Percentiles rank a stretch among this genome's conserved stretches.
Evolutionary conservation across 495 filamentous ascomycete species (phyloP).

Genomic region (Apiosordaria backusii): DNA sequence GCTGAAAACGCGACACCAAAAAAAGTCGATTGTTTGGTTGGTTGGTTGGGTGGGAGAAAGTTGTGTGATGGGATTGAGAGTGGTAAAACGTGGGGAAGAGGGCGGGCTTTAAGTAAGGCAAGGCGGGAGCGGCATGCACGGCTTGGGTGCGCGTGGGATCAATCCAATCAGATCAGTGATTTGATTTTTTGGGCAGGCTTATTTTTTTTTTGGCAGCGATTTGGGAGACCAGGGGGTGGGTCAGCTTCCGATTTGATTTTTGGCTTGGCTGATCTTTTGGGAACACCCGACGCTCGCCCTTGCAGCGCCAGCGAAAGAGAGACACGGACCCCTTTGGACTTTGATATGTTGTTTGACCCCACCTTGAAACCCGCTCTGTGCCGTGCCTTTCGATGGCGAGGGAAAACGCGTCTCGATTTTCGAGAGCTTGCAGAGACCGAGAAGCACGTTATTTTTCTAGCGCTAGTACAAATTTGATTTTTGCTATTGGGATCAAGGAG

Average conservation of each 20-base stretch:
- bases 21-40: background rate
- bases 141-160: slow-evolving; percentile 28
- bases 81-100: slow-evolving; percentile 45
- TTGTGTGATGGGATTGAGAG: slow-evolving; percentile 22
- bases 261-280: slow-evolving; percentile 16
- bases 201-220: slow-evolving; percentile 18
- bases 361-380: background rate
- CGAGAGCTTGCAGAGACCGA: background rate
- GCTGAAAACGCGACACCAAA: slow-evolving; percentile 33
- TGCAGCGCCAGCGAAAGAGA: background rate
- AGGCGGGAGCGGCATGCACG: slow-evolving; percentile 22
- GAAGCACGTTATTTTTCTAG: background rate
- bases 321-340: background rate
- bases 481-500: background rate
- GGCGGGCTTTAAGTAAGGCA: slow-evolving; percentile 38
- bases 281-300: slow-evolving; percentile 5
- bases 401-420: background rate
- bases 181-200: slow-evolving; percentile 22
- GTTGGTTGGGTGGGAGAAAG: background rate
- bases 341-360: background rate
- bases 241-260: background rate
- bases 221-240: background rate
- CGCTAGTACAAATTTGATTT: slow-evolving; percentile 15
- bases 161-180: slow-evolving; percentile 46
- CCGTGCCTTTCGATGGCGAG: background rate